phyloP scores from a whole-genome alignment of 768 basidiomycete genomes.

The Trametes gibbosa region DNA sequence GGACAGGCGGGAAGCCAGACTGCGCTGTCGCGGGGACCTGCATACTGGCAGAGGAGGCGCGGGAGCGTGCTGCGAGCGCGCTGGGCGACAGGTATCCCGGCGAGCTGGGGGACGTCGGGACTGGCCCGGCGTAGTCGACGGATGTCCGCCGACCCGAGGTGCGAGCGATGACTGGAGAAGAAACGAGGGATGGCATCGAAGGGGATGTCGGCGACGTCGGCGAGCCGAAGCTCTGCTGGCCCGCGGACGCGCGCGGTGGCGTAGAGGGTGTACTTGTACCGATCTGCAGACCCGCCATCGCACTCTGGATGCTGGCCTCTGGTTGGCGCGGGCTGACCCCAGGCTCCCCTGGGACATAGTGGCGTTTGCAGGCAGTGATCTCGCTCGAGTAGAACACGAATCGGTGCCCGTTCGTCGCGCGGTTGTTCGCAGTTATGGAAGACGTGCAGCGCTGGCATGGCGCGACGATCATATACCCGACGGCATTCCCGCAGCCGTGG shows the following conservation, averaged over 20 bases:
- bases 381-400: constrained; percentile 84
- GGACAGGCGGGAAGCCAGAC: constrained; percentile 2
- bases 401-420: constrained; percentile 79
- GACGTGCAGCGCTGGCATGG: constrained; percentile 78
- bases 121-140: constrained; percentile 4
- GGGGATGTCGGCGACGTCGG: not conserved
- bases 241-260: not conserved
- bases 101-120: not conserved
- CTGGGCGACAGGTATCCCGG: constrained; percentile 2
- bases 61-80: constrained; percentile 4
- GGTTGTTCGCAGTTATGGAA: constrained; percentile 62
- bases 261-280: not conserved
- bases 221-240: not conserved
- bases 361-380: constrained; percentile 59
- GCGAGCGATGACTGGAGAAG: not conserved
- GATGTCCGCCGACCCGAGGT: constrained; percentile 1
- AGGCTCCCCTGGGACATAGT: constrained; percentile 60
- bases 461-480: constrained; percentile 81
- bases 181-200: constrained; percentile 11
- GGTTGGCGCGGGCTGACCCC: constrained; percentile 46
- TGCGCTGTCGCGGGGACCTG: not conserved
- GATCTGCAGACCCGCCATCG: constrained; percentile 13
- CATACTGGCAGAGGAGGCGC: not conserved
- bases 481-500: constrained; percentile 68
- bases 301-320: not conserved